Conservation (phyloP, 2,329 filamentous ascomycete genomes). For the Massarina eburnea region DNA sequence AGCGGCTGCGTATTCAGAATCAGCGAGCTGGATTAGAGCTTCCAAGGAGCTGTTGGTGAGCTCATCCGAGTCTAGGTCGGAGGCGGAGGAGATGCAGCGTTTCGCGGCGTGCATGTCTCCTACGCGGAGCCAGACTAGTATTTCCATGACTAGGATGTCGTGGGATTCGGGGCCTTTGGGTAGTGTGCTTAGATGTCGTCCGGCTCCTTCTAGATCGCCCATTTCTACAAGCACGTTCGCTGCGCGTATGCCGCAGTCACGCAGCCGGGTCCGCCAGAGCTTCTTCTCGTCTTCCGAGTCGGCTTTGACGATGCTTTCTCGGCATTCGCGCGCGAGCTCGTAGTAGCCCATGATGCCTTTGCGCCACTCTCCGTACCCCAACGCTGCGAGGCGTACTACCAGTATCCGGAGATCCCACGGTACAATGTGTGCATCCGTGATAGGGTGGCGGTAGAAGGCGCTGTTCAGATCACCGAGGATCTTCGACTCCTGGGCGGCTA, state of each 20-base stretch:
- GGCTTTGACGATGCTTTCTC: slow-evolving; percentile 55
- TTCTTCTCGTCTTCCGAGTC: slow-evolving; percentile 56
- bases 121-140: slow-evolving; percentile 74
- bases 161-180: slow-evolving; percentile 27
- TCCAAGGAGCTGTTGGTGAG: slow-evolving; percentile 52
- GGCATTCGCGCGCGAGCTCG: slow-evolving; percentile 78
- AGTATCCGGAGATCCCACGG: slow-evolving; percentile 87
- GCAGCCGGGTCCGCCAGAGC: slow-evolving; percentile 71
- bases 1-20: slow-evolving; percentile 70
- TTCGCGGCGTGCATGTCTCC: slow-evolving; percentile 74
- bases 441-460: slow-evolving; percentile 52
- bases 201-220: slow-evolving; percentile 81
- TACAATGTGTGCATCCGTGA: slow-evolving; percentile 60
- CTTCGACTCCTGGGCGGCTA: slow-evolving; percentile 63
- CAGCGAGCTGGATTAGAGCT: slow-evolving; percentile 76
- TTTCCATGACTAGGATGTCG: slow-evolving; percentile 46
- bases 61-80: slow-evolving; percentile 22
- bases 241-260: slow-evolving; percentile 70
- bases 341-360: slow-evolving; percentile 89
- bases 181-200: slow-evolving; percentile 68
- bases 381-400: slow-evolving; percentile 78
- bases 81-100: slow-evolving; percentile 48
- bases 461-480: slow-evolving; percentile 64
- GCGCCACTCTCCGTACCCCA: slow-evolving; percentile 82
- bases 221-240: slow-evolving; percentile 76